phyloP scores from a whole-genome alignment of 768 basidiomycete species.

The Rubroboletus pulcherrimus region DNA sequence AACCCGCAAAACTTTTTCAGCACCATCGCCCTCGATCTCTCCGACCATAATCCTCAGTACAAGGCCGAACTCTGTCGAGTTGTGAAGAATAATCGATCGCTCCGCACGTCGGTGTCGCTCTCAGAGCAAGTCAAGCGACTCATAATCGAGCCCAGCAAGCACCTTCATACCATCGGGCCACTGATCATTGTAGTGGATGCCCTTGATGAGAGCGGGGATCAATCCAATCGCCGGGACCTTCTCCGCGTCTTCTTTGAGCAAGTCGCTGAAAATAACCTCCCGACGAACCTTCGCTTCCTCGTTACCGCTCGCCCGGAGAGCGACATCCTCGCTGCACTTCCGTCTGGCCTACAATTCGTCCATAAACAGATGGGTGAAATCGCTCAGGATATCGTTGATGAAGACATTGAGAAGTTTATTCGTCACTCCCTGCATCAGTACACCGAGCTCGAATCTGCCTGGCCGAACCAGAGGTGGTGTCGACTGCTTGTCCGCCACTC shows the following conservation, averaged over 20 bases:
- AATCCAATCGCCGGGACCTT: constrained; percentile 14
- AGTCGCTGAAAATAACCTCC: constrained; percentile 11
- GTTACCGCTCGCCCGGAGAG: constrained; percentile 28
- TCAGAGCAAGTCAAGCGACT: constrained; percentile 28
- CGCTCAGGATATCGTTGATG: constrained; percentile 9
- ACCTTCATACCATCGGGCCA: constrained; percentile 27
- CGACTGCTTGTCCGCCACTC: constrained; percentile 20
- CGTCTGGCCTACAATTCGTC: neutral
- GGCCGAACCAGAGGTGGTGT: constrained; percentile 23
- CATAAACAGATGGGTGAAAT: constrained; percentile 17
- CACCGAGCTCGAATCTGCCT: constrained; percentile 12
- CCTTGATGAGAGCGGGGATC: constrained; percentile 29
- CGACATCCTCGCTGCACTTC: constrained; percentile 16
- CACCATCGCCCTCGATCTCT: constrained; percentile 33
- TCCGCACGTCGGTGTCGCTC: constrained; percentile 16
- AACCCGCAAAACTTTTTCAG: constrained; percentile 28
- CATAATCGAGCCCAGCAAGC: constrained; percentile 24
- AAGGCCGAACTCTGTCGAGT: constrained; percentile 12
- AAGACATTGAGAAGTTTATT: constrained; percentile 16
- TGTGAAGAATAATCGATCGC: constrained; percentile 21
- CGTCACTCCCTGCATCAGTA: constrained; percentile 8
- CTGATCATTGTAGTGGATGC: constrained; percentile 35
- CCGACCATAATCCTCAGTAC: constrained; percentile 30
- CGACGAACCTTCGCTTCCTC: constrained; percentile 24
- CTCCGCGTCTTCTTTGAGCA: constrained; percentile 18